Percentiles rank a stretch among this genome's conserved stretches.
Evolutionary conservation across 805 yeast species (phyloP).

Genomic region (Lipomyces yamadae): DNA sequence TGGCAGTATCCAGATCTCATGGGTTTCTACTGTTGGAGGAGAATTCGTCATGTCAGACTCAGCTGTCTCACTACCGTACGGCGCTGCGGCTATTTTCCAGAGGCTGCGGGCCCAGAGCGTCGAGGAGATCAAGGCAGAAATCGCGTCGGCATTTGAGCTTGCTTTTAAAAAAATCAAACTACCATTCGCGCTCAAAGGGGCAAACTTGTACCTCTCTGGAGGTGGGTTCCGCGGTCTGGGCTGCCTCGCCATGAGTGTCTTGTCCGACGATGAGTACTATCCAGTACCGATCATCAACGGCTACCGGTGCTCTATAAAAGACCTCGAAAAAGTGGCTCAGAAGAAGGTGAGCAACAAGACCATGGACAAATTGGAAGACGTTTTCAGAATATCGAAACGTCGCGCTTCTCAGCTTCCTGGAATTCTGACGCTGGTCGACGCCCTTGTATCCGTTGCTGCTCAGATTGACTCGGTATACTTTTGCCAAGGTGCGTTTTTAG

Average conservation of each 20-base stretch:
- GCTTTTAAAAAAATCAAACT: conserved; percentile 20
- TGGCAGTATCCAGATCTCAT: conserved; percentile 68
- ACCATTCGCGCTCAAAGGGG: conserved; percentile 49
- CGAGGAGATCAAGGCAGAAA: conserved; percentile 48
- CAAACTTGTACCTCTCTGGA: conserved; percentile 68
- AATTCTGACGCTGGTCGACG: conserved; percentile 64
- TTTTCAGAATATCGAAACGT: conserved; percentile 69
- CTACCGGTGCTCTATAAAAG: conserved; percentile 60
- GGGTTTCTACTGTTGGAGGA: conserved; percentile 66
- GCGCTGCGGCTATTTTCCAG: conserved; percentile 69
- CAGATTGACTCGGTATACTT: conserved; percentile 65
- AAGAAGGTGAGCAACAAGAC: conserved; percentile 47
- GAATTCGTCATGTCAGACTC: conserved; percentile 57
- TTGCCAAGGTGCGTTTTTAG: conserved; percentile 57
- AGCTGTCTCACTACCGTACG: conserved; percentile 69
- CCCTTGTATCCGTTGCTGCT: conserved; percentile 59
- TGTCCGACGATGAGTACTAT: conserved; percentile 56
- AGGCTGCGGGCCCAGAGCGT: conserved; percentile 51
- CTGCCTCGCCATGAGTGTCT: conserved; percentile 48
- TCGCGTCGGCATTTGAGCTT: conserved; percentile 55
- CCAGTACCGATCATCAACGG: conserved; percentile 77
- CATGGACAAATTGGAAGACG: conserved; percentile 45
- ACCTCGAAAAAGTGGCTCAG: conserved; percentile 57
- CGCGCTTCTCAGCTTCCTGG: conserved; percentile 72
- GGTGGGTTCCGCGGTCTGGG: conserved; percentile 78